phyloP scores from a whole-genome alignment of 306 rosid species.

The Cicer judaicum region DNA sequence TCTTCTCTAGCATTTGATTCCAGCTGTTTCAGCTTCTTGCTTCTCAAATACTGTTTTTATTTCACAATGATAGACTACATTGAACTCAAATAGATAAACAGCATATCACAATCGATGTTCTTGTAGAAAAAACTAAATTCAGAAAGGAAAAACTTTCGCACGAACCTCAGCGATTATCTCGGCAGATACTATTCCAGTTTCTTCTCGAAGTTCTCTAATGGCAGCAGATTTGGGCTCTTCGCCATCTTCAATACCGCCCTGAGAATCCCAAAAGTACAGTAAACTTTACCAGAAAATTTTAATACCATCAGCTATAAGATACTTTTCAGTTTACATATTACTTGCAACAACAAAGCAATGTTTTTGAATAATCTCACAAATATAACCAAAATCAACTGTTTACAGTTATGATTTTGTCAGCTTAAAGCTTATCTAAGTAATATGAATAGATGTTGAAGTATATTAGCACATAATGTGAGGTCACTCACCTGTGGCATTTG shows the following conservation, averaged over 20 bases:
- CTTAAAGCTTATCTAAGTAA: neutral
- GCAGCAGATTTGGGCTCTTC: conserved; percentile 94
- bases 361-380: no score
- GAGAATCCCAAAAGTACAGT: conserved; percentile 35
- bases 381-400: no score
- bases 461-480: conserved; percentile 28
- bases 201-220: conserved; percentile 85
- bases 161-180: conserved; percentile 83
- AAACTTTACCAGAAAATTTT: no score
- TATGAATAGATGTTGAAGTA: neutral
- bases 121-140: conserved; percentile 36
- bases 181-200: conserved; percentile 88
- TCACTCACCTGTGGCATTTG: conserved; percentile 99
- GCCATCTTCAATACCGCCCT: conserved; percentile 98
- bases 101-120: conserved; percentile 1
- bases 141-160: conserved; percentile 2
- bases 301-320: no score
- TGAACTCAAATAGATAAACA: neutral
- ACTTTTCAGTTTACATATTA: no score
- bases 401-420: no score
- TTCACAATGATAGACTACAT: neutral
- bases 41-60: conserved; percentile 7
- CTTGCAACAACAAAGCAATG: no score
- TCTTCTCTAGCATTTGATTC: conserved; percentile 17
- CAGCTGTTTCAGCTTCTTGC: conserved; percentile 4